phyloP scores from a whole-genome alignment of 176 grass and related monocot genomes.

The Phoenix dactylifera region DNA sequence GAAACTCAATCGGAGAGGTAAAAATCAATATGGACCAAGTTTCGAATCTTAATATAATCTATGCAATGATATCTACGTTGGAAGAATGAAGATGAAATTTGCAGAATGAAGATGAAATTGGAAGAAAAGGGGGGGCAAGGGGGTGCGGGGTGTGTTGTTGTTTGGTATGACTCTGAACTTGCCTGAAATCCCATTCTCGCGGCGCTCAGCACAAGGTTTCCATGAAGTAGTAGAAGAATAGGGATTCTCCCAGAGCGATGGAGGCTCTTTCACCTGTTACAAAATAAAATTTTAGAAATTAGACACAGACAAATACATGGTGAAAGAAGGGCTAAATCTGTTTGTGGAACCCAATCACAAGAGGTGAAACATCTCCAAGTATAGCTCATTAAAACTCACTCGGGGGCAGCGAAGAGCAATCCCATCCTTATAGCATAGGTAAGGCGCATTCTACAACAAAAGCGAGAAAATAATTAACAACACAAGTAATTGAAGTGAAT shows the following conservation, averaged over 20 bases:
- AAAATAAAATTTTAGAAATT: conserved; percentile 17
- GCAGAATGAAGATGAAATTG: too few species aligned
- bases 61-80: too few species aligned
- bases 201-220: conserved; percentile 82
- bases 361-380: too few species aligned
- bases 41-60: too few species aligned
- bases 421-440: conserved; percentile 84
- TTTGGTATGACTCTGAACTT: conserved; percentile 13
- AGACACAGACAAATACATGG: neutral
- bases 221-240: conserved; percentile 61
- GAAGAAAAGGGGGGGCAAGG: too few species aligned
- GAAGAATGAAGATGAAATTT: too few species aligned
- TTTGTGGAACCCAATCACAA: too few species aligned
- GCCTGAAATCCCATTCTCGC: conserved; percentile 55
- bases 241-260: conserved; percentile 93
- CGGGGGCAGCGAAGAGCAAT: conserved; percentile 79
- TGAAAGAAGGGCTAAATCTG: too few species aligned
- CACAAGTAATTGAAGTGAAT: neutral
- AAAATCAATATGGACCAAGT: too few species aligned
- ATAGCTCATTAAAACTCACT: conserved; percentile 22
- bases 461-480: neutral
- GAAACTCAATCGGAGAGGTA: too few species aligned
- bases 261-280: conserved; percentile 37
- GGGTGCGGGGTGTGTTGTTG: too few species aligned
- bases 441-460: conserved; percentile 57